Conservation (phyloP, 225 moss, liverwort and hornwort genomes). For the Ulota crispa region DNA sequence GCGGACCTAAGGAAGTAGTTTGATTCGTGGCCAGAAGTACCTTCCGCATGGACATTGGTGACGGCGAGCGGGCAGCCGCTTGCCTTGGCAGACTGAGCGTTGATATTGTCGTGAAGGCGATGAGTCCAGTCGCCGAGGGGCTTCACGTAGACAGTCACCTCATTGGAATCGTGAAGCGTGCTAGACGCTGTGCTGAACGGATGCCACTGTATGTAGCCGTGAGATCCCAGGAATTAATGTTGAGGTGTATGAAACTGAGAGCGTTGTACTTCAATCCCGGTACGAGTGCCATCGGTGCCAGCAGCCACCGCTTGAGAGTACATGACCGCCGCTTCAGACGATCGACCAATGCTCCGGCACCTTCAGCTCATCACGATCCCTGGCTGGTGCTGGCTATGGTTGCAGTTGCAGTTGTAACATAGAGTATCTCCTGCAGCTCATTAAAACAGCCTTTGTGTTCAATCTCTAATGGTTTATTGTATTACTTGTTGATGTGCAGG, state of each 20-base stretch:
- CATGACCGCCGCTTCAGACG: background rate
- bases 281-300: too few relatives aligned
- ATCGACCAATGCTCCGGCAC: background rate
- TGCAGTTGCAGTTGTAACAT: slow-evolving; percentile 2
- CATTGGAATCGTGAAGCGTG: slow-evolving; percentile 34
- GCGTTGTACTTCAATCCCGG: too few relatives aligned
- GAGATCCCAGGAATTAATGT: slow-evolving; percentile 45
- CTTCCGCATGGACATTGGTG: slow-evolving; percentile 25
- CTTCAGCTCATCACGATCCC: background rate
- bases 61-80: slow-evolving; percentile 25
- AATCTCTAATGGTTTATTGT: too few relatives aligned
- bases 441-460: too few relatives aligned
- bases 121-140: slow-evolving; percentile 49
- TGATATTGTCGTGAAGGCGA: slow-evolving; percentile 7
- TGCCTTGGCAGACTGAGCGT: background rate
- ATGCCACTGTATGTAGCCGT: slow-evolving; percentile 54
- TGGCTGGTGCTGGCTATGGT: background rate
- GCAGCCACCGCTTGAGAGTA: too few relatives aligned
- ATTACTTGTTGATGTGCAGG: too few relatives aligned
- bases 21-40: slow-evolving; percentile 36
- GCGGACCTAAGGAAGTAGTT: slow-evolving; percentile 34
- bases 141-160: slow-evolving; percentile 52
- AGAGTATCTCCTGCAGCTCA: too few relatives aligned
- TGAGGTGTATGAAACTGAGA: slow-evolving; percentile 50
- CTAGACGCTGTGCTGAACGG: slow-evolving; percentile 70